phyloP scores from a whole-genome alignment of 2,329 filamentous ascomycete genomes.

The Sclerotinia sclerotiorum region DNA sequence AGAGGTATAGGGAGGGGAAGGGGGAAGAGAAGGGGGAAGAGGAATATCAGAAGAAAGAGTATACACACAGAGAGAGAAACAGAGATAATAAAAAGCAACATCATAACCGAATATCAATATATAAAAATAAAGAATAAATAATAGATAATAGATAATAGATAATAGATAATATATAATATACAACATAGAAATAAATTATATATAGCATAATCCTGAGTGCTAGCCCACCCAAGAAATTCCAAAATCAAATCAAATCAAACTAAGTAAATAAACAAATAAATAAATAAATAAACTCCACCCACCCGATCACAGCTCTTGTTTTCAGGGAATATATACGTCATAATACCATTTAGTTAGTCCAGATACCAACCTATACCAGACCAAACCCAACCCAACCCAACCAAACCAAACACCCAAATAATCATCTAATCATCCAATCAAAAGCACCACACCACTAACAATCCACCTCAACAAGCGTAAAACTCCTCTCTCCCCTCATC shows the following conservation, averaged over 20 bases:
- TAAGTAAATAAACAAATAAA: too few relatives aligned
- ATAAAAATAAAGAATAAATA: too few relatives aligned
- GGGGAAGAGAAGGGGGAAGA: too few relatives aligned
- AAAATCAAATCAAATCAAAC: not conserved
- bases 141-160: too few relatives aligned
- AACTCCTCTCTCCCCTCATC: conserved; percentile 49
- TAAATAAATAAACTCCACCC: not conserved
- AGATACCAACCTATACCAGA: not conserved
- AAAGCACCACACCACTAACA: conserved; percentile 41
- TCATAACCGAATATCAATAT: too few relatives aligned
- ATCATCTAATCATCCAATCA: not conserved
- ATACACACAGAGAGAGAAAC: too few relatives aligned
- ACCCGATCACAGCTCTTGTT: conserved; percentile 40
- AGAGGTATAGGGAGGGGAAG: too few relatives aligned
- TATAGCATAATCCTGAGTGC: too few relatives aligned
- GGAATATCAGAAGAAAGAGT: too few relatives aligned
- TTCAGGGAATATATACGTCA: conserved; percentile 26
- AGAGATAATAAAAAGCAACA: not conserved
- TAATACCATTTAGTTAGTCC: not conserved
- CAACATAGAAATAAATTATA: too few relatives aligned
- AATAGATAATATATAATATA: not conserved
- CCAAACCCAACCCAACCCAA: too few relatives aligned
- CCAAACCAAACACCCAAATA: too few relatives aligned
- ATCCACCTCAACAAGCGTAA: conserved; percentile 51
- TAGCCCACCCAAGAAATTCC: not conserved